These are phyloP conservation scores for Ustanciosporium gigantosporum DNA, from an alignment of 1,284 basidiomycete species.

Conservation along the genomic window DNA sequence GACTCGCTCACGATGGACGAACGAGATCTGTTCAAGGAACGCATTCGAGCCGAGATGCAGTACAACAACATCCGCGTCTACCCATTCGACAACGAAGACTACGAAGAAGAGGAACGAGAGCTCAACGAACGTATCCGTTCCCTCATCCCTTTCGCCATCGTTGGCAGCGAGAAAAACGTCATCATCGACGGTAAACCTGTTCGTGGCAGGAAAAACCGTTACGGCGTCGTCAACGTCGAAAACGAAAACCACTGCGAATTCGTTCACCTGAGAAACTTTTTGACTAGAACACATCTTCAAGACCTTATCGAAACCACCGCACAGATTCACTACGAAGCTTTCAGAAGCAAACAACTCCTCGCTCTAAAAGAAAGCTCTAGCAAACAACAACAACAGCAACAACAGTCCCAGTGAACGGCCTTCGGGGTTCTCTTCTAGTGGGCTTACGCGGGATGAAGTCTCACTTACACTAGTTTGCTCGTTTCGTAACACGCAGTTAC, in stretches of 20 bases:
- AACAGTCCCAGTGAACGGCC: no score
- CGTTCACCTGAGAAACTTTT: conserved; percentile 92
- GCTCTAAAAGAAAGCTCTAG: conserved; percentile 76
- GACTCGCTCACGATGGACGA: conserved; percentile 93
- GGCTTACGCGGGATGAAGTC: not conserved
- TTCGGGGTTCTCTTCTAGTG: not conserved
- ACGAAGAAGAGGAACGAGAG: conserved; percentile 83
- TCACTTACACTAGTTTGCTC: not conserved
- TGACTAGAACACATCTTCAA: conserved; percentile 90
- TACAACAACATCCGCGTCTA: conserved; percentile 93
- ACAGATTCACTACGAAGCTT: conserved; percentile 98
- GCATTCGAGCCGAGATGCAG: conserved; percentile 90
- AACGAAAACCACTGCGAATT: conserved; percentile 93
- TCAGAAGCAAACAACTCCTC: conserved; percentile 94
- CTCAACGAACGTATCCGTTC: conserved; percentile 88
- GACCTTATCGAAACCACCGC: conserved; percentile 98
- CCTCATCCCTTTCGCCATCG: conserved; percentile 94
- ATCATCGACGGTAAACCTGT: conserved; percentile 94
- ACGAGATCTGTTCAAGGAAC: conserved; percentile 86
- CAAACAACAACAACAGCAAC: conserved; percentile 51
- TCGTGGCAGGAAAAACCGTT: conserved; percentile 92
- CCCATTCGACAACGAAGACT: conserved; percentile 95
- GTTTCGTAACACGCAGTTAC: no score
- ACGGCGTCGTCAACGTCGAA: conserved; percentile 98
- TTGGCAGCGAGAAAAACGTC: conserved; percentile 90